A percentile compares a stretch with the other conserved stretches of the same genome.
Evolutionary conservation across 441 rosid species (phyloP).

Genomic region (Eutrema salsugineum): DNA sequence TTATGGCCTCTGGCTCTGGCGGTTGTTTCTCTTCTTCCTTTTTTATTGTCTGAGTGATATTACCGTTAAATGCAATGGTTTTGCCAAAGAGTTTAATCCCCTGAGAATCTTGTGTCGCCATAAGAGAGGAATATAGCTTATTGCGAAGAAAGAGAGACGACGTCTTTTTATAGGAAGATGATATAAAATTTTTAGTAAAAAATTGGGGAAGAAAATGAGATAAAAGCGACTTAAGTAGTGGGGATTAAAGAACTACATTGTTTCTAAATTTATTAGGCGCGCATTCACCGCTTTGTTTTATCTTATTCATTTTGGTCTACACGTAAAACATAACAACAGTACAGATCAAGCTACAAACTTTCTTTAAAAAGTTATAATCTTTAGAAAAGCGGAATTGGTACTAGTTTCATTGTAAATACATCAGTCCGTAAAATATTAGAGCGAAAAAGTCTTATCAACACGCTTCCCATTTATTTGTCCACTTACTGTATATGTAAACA

Average conservation of each 20-base stretch:
- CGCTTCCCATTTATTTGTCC: neutral
- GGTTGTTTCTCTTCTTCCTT: conserved; percentile 19
- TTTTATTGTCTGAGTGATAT: conserved; percentile 19
- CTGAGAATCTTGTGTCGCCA: conserved; percentile 38
- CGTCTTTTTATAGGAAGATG: conserved; percentile 9
- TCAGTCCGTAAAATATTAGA: neutral
- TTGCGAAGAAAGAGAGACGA: neutral
- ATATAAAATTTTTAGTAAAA: neutral
- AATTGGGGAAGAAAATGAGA: neutral
- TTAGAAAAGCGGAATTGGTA: neutral
- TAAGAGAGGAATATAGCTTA: neutral
- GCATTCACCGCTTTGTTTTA: conserved; percentile 1
- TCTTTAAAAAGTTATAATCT: neutral
- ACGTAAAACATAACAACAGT: neutral
- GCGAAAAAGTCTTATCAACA: neutral
- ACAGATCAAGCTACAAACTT: neutral
- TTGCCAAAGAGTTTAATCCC: conserved; percentile 69
- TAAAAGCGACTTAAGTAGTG: conserved; percentile 4
- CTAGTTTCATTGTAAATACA: neutral
- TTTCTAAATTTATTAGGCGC: neutral
- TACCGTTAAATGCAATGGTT: conserved; percentile 47
- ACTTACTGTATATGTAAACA: neutral
- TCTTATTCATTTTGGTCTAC: neutral
- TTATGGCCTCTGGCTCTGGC: neutral
- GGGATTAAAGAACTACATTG: neutral